Percentiles rank a stretch among this genome's conserved stretches.
Conservation (phyloP, 306 rosid genomes). For the Lotus japonicus region DNA sequence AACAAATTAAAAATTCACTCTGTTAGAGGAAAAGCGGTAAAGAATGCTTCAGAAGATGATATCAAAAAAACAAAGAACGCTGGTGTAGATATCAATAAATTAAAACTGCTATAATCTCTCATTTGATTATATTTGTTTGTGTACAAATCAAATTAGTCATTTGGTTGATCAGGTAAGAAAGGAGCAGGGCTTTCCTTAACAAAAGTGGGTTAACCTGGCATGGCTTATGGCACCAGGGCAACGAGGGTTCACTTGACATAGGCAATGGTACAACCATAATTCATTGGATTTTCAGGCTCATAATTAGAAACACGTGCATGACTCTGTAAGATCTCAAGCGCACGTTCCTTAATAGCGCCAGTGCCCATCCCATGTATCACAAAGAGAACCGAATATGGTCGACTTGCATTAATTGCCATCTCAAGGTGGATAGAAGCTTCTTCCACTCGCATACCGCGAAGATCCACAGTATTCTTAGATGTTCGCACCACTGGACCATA, state of each 20-base stretch:
- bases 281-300: slow-evolving; percentile 70
- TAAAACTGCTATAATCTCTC: not conserved
- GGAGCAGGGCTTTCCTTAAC: not conserved
- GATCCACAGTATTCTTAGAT: slow-evolving; percentile 79
- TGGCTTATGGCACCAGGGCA: slow-evolving; percentile 9
- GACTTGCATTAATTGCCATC: slow-evolving; percentile 53
- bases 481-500: slow-evolving; percentile 71
- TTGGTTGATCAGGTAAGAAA: not conserved
- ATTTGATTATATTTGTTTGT: not conserved
- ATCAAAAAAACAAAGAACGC: too few species aligned
- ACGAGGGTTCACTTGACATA: slow-evolving; percentile 46
- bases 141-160: not conserved
- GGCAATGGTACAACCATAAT: slow-evolving; percentile 91
- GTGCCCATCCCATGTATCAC: slow-evolving; percentile 87
- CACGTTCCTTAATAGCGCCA: slow-evolving; percentile 70
- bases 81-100: too few species aligned
- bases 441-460: slow-evolving; percentile 77
- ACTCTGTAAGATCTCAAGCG: slow-evolving; percentile 47
- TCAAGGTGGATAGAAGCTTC: slow-evolving; percentile 78
- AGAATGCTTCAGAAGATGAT: too few species aligned
- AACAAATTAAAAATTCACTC: too few species aligned
- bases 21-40: too few species aligned
- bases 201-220: not conserved
- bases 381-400: slow-evolving; percentile 74
- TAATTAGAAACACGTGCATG: slow-evolving; percentile 65